Conservation (phyloP, 1,284 basidiomycete species). For the Puccinia coronata region DNA sequence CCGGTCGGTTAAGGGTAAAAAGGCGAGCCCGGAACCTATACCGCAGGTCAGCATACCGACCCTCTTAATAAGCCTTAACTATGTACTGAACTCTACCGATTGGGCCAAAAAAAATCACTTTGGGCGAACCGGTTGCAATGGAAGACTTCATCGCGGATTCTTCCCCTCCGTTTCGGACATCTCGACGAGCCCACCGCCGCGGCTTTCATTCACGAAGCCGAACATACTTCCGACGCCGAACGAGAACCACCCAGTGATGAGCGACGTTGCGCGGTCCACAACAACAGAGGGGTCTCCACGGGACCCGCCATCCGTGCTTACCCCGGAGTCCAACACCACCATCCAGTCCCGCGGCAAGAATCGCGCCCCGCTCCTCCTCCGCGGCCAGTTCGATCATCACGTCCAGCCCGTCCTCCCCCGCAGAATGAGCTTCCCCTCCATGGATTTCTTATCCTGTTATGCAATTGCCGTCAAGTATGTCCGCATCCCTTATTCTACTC, state of each 20-base stretch:
- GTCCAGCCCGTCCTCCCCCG: constrained; percentile 72
- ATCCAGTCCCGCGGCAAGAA: constrained; percentile 26
- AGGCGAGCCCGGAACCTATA: constrained; percentile 69
- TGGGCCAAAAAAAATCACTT: not conserved
- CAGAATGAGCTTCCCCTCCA: constrained; percentile 81
- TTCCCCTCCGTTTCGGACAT: constrained; percentile 44
- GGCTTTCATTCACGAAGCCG: constrained; percentile 48
- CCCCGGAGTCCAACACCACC: constrained; percentile 39
- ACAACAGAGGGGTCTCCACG: too few relatives aligned
- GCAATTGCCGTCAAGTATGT: constrained; percentile 76
- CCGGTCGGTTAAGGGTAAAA: constrained; percentile 77
- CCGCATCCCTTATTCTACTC: not conserved
- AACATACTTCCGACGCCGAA: constrained; percentile 11
- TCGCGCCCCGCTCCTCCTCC: constrained; percentile 61
- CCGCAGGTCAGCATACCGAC: constrained; percentile 68
- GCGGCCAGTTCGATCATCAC: constrained; percentile 78
- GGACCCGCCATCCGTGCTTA: not conserved
- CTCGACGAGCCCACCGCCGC: constrained; percentile 23
- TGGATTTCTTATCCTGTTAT: constrained; percentile 91
- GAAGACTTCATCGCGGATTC: constrained; percentile 47
- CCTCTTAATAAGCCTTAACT: not conserved
- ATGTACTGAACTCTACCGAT: not conserved
- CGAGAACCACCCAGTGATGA: not conserved
- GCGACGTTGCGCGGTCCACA: not conserved
- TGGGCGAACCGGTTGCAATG: not conserved